Evolutionary conservation across 2,329 filamentous ascomycete genomes (phyloP), one percentile per base, ranked within the genome.

Genomic region (Sclerotiophoma versabilis): DNA sequence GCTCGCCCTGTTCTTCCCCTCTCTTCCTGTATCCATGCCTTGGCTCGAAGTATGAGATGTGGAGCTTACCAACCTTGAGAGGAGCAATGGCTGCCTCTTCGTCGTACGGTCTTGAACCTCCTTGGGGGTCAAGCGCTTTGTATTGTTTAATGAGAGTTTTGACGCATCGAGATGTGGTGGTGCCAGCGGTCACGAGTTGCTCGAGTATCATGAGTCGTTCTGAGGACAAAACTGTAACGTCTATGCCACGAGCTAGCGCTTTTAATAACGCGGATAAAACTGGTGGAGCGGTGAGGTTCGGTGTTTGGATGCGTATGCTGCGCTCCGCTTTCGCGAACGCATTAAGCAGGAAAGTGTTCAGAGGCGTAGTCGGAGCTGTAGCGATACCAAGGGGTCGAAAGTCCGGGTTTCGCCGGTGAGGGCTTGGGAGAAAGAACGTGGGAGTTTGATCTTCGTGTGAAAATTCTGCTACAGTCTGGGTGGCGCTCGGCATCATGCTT

Each of bases 121-220:
- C 11, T 1, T 7, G 22, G 46, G 53, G 57, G 9, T 27, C n/a
- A 3, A 56, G 43, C 12, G 57, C 8, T 56, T 70, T 29, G 64
- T 90, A 87, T 20, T 79, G 77, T 37, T 80, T 81, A 2, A 87
- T 78, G 8, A 93, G 77, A 38, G 77, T 80, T 23, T 76, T 79
- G 4, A 95, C 67, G 57, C 87, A 90, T 58, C 84, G 79, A 0
- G 84, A 80, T 0, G 91, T 93, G 0, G 87, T 91, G 0, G 88
- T 92, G 0, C 88, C 88, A 0, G 90, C 87, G 0, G 91, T 95
- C 20, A 91, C 78, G n/a, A 95, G 77, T 71, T 96, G 91, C 75
- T 96, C 91, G 25, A 91, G 75, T 14, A 90, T 69, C 90, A 92
- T 93, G 80, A 93, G 86, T 12, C 79, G 78, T 54, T 82, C 81